A percentile compares a stretch with the other conserved stretches of the same genome.
Conservation (phyloP, 2,329 filamentous ascomycete genomes). For the Fusarium concolor region DNA sequence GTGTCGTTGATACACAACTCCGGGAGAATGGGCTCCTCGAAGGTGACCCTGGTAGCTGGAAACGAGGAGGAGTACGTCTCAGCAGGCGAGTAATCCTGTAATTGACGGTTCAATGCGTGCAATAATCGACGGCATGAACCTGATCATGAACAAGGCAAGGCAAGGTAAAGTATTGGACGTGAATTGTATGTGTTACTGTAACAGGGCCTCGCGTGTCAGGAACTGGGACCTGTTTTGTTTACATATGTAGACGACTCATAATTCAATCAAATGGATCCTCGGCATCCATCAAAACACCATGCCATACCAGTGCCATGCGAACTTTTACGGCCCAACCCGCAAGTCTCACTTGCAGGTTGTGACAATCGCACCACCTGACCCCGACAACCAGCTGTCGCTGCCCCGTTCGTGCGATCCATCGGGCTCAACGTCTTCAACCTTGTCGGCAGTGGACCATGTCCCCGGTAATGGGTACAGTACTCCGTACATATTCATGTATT, state of each 20-base stretch:
- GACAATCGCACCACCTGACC: constrained; percentile 43
- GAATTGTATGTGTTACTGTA: constrained; percentile 23
- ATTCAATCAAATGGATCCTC: constrained; percentile 26
- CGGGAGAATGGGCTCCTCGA: constrained; percentile 7
- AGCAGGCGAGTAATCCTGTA: constrained; percentile 14
- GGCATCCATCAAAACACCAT: constrained; percentile 32
- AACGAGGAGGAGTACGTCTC: constrained; percentile 4
- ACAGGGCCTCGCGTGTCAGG: constrained; percentile 16
- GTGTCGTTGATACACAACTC: constrained; percentile 19
- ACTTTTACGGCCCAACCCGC: constrained; percentile 37
- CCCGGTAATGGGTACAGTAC: constrained; percentile 1
- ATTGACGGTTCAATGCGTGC: constrained; percentile 18
- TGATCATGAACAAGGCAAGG: constrained; percentile 19
- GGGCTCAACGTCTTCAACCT: constrained; percentile 22
- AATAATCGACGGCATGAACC: constrained; percentile 17
- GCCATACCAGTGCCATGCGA: constrained; percentile 34
- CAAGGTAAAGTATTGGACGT: constrained; percentile 9
- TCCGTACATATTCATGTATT: background rate
- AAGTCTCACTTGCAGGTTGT: constrained; percentile 30
- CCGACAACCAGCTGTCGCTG: constrained; percentile 41
- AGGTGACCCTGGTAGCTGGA: constrained; percentile 10
- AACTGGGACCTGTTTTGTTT: constrained; percentile 38
- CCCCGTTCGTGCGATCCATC: constrained; percentile 33
- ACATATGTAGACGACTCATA: constrained; percentile 34
- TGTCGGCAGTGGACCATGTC: constrained; percentile 34